phyloP scores from a whole-genome alignment of 805 yeast genomes.

The Torulaspora delbrueckii region DNA sequence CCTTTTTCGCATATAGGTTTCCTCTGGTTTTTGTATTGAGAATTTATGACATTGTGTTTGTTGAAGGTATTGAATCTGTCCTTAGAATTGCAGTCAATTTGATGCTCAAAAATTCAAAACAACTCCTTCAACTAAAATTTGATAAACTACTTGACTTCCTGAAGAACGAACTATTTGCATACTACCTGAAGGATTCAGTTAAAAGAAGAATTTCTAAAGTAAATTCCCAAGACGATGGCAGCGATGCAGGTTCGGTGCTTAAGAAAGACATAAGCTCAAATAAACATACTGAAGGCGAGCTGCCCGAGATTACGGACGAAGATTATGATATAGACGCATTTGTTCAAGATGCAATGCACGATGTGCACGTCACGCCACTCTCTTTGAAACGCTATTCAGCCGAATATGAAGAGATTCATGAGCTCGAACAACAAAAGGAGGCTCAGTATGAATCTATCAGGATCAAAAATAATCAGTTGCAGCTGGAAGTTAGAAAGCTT shows the following conservation, averaged over 20 bases:
- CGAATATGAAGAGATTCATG: constrained; percentile 72
- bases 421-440: constrained; percentile 58
- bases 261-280: constrained; percentile 14
- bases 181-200: constrained; percentile 46
- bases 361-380: constrained; percentile 65
- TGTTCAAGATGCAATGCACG: constrained; percentile 67
- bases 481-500: constrained; percentile 65
- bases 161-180: constrained; percentile 73
- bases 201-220: constrained; percentile 23
- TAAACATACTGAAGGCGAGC: neutral
- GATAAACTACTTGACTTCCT: constrained; percentile 73
- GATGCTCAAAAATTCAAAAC: constrained; percentile 61
- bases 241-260: constrained; percentile 16
- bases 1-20: constrained; percentile 90
- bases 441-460: constrained; percentile 60
- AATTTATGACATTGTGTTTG: constrained; percentile 79
- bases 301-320: constrained; percentile 23
- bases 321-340: constrained; percentile 64
- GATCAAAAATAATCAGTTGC: constrained; percentile 63
- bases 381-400: constrained; percentile 63
- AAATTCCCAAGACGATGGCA: constrained; percentile 27
- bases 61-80: constrained; percentile 87
- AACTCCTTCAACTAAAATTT: constrained; percentile 57
- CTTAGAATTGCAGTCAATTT: constrained; percentile 79
- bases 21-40: constrained; percentile 84